Conservation (phyloP, 805 yeast genomes). For the Scheffersomyces amazonensis region DNA sequence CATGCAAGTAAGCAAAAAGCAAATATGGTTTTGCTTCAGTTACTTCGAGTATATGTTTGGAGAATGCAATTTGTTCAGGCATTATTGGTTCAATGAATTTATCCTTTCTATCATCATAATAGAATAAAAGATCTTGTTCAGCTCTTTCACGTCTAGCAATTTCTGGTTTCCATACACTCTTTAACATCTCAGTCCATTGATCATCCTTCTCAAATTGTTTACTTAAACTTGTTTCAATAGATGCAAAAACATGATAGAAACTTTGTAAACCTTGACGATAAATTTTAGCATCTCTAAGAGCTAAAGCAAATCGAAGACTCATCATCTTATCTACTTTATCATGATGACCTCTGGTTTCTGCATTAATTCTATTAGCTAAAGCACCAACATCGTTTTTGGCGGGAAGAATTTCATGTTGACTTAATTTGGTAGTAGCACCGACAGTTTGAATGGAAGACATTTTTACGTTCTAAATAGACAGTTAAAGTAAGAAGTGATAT, state of each 20-base stretch:
- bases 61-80: slow-evolving; percentile 60
- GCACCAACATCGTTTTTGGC: slow-evolving; percentile 81
- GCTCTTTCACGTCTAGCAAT: slow-evolving; percentile 59
- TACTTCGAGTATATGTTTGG: slow-evolving; percentile 53
- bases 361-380: slow-evolving; percentile 75
- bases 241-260: slow-evolving; percentile 64
- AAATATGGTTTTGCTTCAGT: slow-evolving; percentile 65
- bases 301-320: slow-evolving; percentile 68
- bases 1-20: slow-evolving; percentile 79
- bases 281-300: slow-evolving; percentile 69
- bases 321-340: slow-evolving; percentile 67
- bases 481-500: too few species aligned
- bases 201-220: slow-evolving; percentile 40
- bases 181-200: slow-evolving; percentile 47
- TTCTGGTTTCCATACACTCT: slow-evolving; percentile 66
- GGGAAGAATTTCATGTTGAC: slow-evolving; percentile 60
- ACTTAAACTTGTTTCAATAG: slow-evolving; percentile 55
- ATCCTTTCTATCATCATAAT: slow-evolving; percentile 52
- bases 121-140: slow-evolving; percentile 62
- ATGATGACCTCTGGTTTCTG: slow-evolving; percentile 63
- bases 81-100: slow-evolving; percentile 59
- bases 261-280: slow-evolving; percentile 80
- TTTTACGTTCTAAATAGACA: too few species aligned
- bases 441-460: slow-evolving; percentile 13
- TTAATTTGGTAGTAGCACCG: slow-evolving; percentile 31